Base-by-base conservation (phyloP, 441 rosid species). In the Gossypium aridum region DNA sequence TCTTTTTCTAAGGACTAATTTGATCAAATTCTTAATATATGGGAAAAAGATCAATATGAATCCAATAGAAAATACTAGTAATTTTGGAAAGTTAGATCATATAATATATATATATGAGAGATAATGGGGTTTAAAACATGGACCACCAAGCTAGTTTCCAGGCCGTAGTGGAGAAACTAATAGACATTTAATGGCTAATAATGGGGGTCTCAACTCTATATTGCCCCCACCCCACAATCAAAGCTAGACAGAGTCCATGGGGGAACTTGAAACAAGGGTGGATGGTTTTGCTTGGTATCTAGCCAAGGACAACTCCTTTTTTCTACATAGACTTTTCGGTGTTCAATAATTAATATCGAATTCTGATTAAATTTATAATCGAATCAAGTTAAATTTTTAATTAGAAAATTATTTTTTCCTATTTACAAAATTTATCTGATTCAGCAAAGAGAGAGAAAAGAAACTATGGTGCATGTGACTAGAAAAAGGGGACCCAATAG, bases 391-490 rank as follows among this genome's bases (percentile, higher is more conserved):
- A 31, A 4, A 4, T 31, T 31, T 31, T 31, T 28, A 28, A 4
- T 0, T 28, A 4, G 1, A 4, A 28, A 0, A 4, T 5, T 5
- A 31, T 4, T 31, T 31, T 31, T 31, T 4, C 0, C 1, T 28
- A 28, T 4, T 28, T 28, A 31, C 1, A 31, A 4, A 31, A 0
- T 31, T 31, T 31, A 5, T 31, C 1, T 5, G 7, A 1, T 23
- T 31, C 7, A 5, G 1, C 6, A 31, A 57, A 22, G 62, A 22
- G 2, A 22, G 22, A 57, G 6, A 25, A 57, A 43, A 64, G 7
- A 65, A 26, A 49, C 76, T 62, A 26, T 49, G 37, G 17, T 8
- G 69, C 76, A 73, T 73, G 76, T 73, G 76, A 72, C 74, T 68
- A 0, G 31, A 56, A 55, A 12, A 31, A 31, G 37, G 26, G 31